Evolutionary conservation across 441 rosid species (phyloP).

Genomic region (Erysimum pusillum): DNA sequence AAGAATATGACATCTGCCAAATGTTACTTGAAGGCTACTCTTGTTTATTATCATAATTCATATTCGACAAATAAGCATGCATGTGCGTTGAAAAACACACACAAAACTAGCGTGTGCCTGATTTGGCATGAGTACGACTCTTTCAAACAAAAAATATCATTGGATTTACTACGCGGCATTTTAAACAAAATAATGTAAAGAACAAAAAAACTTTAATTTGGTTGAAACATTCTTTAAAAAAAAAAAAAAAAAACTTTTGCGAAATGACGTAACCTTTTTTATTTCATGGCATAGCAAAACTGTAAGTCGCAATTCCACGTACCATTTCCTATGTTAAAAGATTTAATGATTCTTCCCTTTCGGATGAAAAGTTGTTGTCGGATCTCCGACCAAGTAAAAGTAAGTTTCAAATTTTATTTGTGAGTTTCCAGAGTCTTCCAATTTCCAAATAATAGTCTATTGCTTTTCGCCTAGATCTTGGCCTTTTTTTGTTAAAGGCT

Average conservation of each 20-base stretch:
- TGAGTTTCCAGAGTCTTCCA: slow-evolving; percentile 6
- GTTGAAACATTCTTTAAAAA: not conserved
- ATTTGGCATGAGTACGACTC: slow-evolving; percentile 23
- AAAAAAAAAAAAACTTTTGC: not conserved
- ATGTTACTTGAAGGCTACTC: slow-evolving; percentile 30
- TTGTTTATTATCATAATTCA: not conserved
- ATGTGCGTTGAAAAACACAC: slow-evolving; percentile 24
- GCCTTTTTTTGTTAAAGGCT: too few relatives aligned
- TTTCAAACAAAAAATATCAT: slow-evolving; percentile 20
- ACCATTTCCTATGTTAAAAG: not conserved
- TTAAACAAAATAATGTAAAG: not conserved
- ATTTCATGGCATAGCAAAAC: not conserved
- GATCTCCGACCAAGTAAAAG: too few relatives aligned
- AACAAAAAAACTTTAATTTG: not conserved
- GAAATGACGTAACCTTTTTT: not conserved
- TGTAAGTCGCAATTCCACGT: not conserved
- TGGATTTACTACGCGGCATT: not conserved
- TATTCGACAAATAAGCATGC: not conserved
- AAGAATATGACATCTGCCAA: slow-evolving; percentile 2
- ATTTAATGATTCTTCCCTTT: not conserved
- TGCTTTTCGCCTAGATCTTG: not conserved
- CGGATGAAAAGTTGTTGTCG: too few relatives aligned
- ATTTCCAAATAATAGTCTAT: not conserved
- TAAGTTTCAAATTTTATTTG: too few relatives aligned
- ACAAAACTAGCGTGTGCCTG: not conserved